Evolutionary conservation across 805 yeast species (phyloP).

Genomic region (Saccharomycopsis fodiens): DNA sequence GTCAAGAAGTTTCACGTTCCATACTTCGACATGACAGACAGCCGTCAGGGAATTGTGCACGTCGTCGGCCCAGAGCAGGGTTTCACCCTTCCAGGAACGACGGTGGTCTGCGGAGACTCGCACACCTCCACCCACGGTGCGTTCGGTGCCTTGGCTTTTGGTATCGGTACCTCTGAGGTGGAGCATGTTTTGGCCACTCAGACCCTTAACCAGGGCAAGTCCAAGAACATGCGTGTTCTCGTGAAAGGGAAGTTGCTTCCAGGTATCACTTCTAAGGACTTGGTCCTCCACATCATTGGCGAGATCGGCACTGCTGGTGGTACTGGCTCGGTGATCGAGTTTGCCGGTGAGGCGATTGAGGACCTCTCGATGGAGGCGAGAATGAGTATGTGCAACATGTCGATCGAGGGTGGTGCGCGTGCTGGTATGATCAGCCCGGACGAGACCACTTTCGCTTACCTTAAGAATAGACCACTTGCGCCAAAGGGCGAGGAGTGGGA

Average conservation of each 20-base stretch:
- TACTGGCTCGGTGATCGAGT: constrained; percentile 94
- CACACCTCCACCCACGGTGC: constrained; percentile 99
- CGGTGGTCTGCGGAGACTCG: constrained; percentile 98
- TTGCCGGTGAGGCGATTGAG: constrained; percentile 92
- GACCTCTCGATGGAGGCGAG: constrained; percentile 92
- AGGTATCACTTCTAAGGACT: constrained; percentile 94
- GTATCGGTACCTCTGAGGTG: constrained; percentile 98
- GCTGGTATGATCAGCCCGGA: constrained; percentile 99
- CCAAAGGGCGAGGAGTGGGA: constrained; percentile 95
- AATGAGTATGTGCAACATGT: constrained; percentile 99
- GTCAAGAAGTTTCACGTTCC: constrained; percentile 86
- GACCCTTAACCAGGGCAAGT: constrained; percentile 87
- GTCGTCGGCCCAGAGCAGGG: constrained; percentile 99
- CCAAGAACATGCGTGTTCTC: constrained; percentile 88
- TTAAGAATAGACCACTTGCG: constrained; percentile 90
- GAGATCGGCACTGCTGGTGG: constrained; percentile 99
- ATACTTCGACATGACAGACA: constrained; percentile 90
- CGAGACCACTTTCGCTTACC: constrained; percentile 76
- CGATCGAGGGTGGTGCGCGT: constrained; percentile 98
- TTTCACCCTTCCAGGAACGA: constrained; percentile 95
- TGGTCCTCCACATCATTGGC: constrained; percentile 90
- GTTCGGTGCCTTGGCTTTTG: constrained; percentile 94
- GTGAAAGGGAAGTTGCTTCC: constrained; percentile 78
- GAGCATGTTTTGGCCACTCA: constrained; percentile 98
- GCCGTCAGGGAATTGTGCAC: constrained; percentile 96